Base-by-base conservation (phyloP, 2,329 filamentous ascomycete species). In the Ilyonectria robusta region DNA sequence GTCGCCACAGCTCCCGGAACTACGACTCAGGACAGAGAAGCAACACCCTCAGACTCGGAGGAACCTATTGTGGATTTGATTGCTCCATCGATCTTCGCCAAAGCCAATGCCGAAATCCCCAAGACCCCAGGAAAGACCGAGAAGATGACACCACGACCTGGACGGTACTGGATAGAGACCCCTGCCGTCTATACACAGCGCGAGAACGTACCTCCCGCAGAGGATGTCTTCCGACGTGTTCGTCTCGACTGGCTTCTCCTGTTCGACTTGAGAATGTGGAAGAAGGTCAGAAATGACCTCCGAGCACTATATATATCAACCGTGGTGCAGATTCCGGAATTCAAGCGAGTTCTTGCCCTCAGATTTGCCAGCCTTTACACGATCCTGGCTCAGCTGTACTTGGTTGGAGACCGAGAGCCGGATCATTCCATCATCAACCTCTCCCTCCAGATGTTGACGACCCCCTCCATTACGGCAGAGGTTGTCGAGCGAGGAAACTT, bases 371-470 rank as follows among this genome's bases (percentile, higher is more conserved):
- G 94, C 1, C 86, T 99, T 3, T 99, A 99, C 81, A 98, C 96
- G 2, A 93, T 93, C 2, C 84, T 99, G 54, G 95, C 96, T 6
- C 95, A 99, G 78, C 85, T 99, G 4, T 99, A 98, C 79, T 88
- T 99, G 33, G 96, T 99, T 71, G 95, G 95, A 15, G 96, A 99
- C 78, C 88, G 96, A 70, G 96, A 99, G 79, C 96, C 96, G 2
- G 96, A 99, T 77, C 95, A 98, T 80, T 98, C 95, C 11, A 98
- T 99, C 77, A 97, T 99, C 85, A 98, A 98, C 78, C 89, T 99
- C 42, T 98, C 95, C 5, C 84, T 98, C 33, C 96, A 99, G 78
- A 97, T 99, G 89, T 85, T 99, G 69, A 99, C 96, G 0, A 98
- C 96, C 0, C 95, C 96, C 2, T 97, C 95, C 0, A 98, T 99